Base-by-base conservation (phyloP, 2,329 filamentous ascomycete species). In the Karstenula rhodostoma region DNA sequence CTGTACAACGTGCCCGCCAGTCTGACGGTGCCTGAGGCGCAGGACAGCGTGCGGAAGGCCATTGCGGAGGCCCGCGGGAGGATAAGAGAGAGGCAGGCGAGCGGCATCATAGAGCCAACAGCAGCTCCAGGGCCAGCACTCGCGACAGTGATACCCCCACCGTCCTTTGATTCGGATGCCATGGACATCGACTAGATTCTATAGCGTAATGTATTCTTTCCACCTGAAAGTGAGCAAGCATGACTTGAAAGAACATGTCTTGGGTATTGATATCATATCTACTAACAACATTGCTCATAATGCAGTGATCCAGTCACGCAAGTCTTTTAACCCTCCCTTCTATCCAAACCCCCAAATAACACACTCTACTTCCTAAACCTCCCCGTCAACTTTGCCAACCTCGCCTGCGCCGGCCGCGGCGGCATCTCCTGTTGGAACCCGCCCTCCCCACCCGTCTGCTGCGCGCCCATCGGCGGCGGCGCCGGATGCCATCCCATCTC, bases 1-100 rank as follows among this genome's bases (percentile, higher is more conserved):
- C 86, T 98, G 40, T 98, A 98, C 79, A 86, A 84, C 63, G 88
- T 95, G 52, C 93, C 94, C 7, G 84, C 85, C 50, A 93, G 92
- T 17, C 78, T 97, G 65, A 90, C 87, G 0, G 86, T 96, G 22
- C 88, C 93, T 0, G 85, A 88, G 73, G 85, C 90, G 32, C 90
- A 94, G 75, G 82, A 82, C 62, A 90, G 86, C 63, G 92, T 97
- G 63, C 85, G 93, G 61, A 92, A 89, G 77, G 92, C 92, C 9
- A 93, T 97, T 65, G 82, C 94, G 55, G 94, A 97, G 76, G 87
- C 91, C 2, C 85, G 93, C 55, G 86, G 86, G 49, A 85, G 93
- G 57, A 83, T 87, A 35, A 82, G 91, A 56, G 87, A 91, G 67
- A 83, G 79, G 74, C 86, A 88, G 71, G 81, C 46, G 8, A 68